Conservation (phyloP, 768 basidiomycete species). For the Trametes cingulata region DNA sequence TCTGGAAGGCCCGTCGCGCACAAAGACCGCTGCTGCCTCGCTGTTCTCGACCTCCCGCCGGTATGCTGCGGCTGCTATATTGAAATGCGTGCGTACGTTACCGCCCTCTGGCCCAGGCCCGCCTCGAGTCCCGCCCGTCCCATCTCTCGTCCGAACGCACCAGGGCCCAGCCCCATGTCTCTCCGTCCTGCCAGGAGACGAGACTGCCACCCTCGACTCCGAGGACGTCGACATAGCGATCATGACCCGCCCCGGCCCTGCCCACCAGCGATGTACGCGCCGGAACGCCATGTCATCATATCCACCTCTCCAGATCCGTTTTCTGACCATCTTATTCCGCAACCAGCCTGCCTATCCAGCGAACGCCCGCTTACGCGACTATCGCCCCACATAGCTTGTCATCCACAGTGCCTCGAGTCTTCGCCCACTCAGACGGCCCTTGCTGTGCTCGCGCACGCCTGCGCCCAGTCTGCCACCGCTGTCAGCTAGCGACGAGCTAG, state of each 20-base stretch:
- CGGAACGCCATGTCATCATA: background rate
- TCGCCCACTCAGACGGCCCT: background rate
- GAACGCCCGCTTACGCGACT: too few relatives aligned
- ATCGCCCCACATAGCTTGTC: too few relatives aligned
- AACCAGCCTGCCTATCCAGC: background rate
- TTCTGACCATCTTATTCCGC: background rate
- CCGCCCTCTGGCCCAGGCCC: background rate
- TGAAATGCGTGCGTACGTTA: background rate
- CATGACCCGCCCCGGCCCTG: background rate
- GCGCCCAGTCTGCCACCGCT: background rate
- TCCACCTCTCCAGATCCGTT: background rate
- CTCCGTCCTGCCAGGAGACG: background rate
- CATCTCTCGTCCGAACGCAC: background rate
- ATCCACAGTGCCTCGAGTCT: background rate
- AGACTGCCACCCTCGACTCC: background rate
- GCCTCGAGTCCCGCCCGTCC: background rate
- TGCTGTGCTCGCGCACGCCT: background rate
- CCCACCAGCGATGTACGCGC: background rate
- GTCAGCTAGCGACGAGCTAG: too few relatives aligned
- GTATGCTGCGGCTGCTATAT: background rate
- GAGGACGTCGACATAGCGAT: conserved; percentile 9
- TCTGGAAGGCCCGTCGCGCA: conserved; percentile 1
- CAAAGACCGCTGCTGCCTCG: background rate
- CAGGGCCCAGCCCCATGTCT: background rate
- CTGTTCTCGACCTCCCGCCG: conserved; percentile 8